Evolutionary conservation across 495 filamentous ascomycete genomes (phyloP), one percentile per base, ranked within the genome.

Genomic region (Clavariopsis aquatica): DNA sequence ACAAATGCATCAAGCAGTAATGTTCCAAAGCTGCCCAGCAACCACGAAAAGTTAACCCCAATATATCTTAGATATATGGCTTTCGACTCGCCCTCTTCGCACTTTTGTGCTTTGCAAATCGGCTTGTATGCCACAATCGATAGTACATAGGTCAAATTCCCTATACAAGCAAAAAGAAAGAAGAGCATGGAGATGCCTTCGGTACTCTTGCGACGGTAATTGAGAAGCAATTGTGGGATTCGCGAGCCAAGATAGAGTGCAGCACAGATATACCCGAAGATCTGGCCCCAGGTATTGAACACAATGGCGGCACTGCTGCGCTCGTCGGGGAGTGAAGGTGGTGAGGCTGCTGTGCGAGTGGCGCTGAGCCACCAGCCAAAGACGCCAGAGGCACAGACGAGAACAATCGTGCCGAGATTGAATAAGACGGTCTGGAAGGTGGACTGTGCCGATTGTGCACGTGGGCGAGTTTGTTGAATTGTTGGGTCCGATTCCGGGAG

Each of bases 91-190:
- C 86, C 85, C 3, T 75, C 72, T 24, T 63, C 63, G 73, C 88
- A 88, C 12, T 75, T 64, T 13, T 57, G 22, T 6, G 47, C 15
- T 47, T 45, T 57, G 53, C 76, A 77, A 8, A 68, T 84, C 87
- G 93, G 88, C 20, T 90, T 88, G 70, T 89, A 96, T 7, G 91
- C 92, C 49, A 98, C 77, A 43, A 98, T 98, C n/a, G 85, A 89
- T 19, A 96, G 72, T 5, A 97, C 92, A 70, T 95, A 98, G 0
- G 93, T 96, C 57, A 93, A 68, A 71, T 98, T 98, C 2, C 94
- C 94, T 22, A 97, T 82, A 73, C 92, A 96, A 8, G 93, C 94
- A 72, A 98, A 98, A 19, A 98, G 78, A 78, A 98, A 98, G 79
- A 98, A 98, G 0, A 98, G 79, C 69, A 96, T 81, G 20, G 89